A percentile compares a stretch with the other conserved stretches of the same genome.
Conservation (phyloP, 2,329 filamentous ascomycete species). For the Penicillium hordei region DNA sequence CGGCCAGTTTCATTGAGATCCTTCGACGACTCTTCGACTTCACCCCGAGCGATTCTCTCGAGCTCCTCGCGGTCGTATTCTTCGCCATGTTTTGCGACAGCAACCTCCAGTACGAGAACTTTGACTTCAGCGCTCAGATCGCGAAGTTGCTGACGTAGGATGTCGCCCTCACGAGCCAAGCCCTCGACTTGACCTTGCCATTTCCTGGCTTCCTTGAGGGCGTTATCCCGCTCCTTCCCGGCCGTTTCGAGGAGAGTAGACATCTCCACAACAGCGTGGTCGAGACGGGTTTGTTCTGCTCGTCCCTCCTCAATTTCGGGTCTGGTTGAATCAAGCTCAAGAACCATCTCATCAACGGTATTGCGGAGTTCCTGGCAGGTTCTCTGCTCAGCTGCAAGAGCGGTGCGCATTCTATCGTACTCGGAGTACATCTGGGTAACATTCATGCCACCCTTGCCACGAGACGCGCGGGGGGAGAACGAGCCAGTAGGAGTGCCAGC, state of each 20-base stretch:
- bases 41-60: constrained; percentile 73
- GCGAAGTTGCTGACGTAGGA: constrained; percentile 80
- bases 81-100: constrained; percentile 73
- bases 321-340: constrained; percentile 77
- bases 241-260: constrained; percentile 81
- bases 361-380: constrained; percentile 71
- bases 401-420: constrained; percentile 63
- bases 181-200: constrained; percentile 70
- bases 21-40: constrained; percentile 69
- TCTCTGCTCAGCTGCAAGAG: constrained; percentile 70
- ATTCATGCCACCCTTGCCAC: constrained; percentile 55
- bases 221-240: constrained; percentile 74
- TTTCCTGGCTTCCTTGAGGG: constrained; percentile 75
- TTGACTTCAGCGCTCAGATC: constrained; percentile 90
- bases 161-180: constrained; percentile 65
- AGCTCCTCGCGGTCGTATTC: constrained; percentile 72
- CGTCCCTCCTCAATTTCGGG: constrained; percentile 87
- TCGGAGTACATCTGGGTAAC: constrained; percentile 65
- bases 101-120: constrained; percentile 81
- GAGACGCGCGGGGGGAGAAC: constrained; percentile 56
- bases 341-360: constrained; percentile 81
- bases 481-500: constrained; percentile 48
- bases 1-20: constrained; percentile 81
- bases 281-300: constrained; percentile 74
- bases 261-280: constrained; percentile 78